Percentiles rank a stretch among this genome's conserved stretches.
These are phyloP conservation scores for Claviceps lovelessii DNA, from an alignment of 2,329 filamentous ascomycete species.

Conservation along the genomic window DNA sequence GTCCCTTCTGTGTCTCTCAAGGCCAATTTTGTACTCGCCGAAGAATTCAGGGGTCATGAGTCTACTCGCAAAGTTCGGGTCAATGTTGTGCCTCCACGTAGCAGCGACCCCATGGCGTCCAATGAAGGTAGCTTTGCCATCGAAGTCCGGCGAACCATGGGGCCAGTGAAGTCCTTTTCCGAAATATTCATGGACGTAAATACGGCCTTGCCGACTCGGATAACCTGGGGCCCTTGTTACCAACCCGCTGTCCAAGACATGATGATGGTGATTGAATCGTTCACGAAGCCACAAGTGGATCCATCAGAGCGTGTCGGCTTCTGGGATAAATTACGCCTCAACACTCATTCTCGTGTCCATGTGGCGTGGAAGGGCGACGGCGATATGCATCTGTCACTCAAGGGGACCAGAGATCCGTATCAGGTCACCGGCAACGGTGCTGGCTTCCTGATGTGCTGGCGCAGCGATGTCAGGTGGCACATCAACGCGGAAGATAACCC, in stretches of 20 bases:
- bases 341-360: conserved; percentile 80
- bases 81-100: conserved; percentile 61
- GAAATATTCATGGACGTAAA: conserved; percentile 88
- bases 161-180: conserved; percentile 91
- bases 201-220: conserved; percentile 76
- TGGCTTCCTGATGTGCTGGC: conserved; percentile 97
- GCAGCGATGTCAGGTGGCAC: conserved; percentile 79
- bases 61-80: conserved; percentile 71
- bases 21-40: conserved; percentile 88
- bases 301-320: conserved; percentile 89
- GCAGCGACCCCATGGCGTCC: conserved; percentile 38
- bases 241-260: conserved; percentile 97
- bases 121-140: conserved; percentile 59
- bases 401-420: conserved; percentile 86
- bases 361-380: conserved; percentile 91
- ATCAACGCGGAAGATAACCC: conserved; percentile 78
- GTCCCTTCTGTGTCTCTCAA: conserved; percentile 70
- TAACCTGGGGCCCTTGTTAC: conserved; percentile 95
- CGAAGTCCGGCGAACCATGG: conserved; percentile 78
- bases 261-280: conserved; percentile 98
- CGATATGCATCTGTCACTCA: conserved; percentile 84
- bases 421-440: conserved; percentile 82
- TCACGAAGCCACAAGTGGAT: conserved; percentile 90
- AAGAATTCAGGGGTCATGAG: conserved; percentile 72
- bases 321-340: conserved; percentile 95